Evolutionary conservation across 2,329 filamentous ascomycete genomes (phyloP), one percentile per base, ranked within the genome.

Genomic region (Bipolaris oryzae): DNA sequence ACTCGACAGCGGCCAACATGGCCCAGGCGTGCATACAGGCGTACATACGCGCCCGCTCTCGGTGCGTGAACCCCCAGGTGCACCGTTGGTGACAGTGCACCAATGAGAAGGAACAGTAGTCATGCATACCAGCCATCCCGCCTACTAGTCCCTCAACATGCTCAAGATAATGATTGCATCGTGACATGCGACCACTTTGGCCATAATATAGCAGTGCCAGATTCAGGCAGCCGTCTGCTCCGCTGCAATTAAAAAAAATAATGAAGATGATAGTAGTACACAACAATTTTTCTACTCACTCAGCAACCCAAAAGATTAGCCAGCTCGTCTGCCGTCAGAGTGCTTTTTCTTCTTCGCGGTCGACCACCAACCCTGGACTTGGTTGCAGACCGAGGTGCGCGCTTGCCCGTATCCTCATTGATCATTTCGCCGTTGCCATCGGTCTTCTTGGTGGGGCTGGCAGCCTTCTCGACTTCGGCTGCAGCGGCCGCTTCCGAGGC

Each of bases 251-350:
- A 16, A 37, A 44, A 44, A 42, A 51, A 51, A 18, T 28, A 7
- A 7, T 53, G 35, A 46, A 34, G 33, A 51, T 55, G 31, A 31
- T 31, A 13, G n/a, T 39, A 53, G 16, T 42, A 53, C 49, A 54
- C 25, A 48, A 28, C 45, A 54, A 11, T 20, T 33, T 13, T 25
- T 20, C 35, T 21, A 37, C 28, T 25, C 41, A 21, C 31, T 60
- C 57, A 72, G 50, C 71, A 65, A 7, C 72, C 68, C 46, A 78
- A 56, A 38, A 77, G 62, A 31, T 68, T 72, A 76, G 90, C 84
- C 69, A 93, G 76, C 75, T 94, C 90, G 81, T 88, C 89, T 3
- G 89, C 87, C 67, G 85, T 92, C 31, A 94, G 78, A 18, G 90
- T 93, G 68, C 89, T 92, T 72, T 90, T 83, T 70, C 90, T 82